Evolutionary conservation across 202 grass and related monocot genomes (phyloP), one percentile per base, ranked within the genome.

Genomic region (Thinopyrum obtusiflorum): DNA sequence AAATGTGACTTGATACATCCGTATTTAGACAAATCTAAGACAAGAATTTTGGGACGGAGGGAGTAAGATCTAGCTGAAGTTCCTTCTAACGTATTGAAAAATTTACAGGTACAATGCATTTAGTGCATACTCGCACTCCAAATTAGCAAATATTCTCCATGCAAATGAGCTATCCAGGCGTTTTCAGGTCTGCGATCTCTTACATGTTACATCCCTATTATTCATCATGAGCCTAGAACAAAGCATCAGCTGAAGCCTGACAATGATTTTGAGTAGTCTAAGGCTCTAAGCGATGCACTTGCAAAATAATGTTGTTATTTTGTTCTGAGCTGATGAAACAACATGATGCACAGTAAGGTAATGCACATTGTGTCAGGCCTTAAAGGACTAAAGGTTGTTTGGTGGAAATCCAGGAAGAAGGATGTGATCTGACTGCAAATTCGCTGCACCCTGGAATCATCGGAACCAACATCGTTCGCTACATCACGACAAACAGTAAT

Each of bases 101-200:
- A 57, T 75, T 55, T 83, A 31, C 46, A 98, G 93, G 82, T 98
- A 98, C 76, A 77, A 76, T 0, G 46, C 77, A 68, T 84, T 90
- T 70, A 44, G 12, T 68, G 86, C 88, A 80, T 96, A 96, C 65
- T 10, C 80, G 2, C 91, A 91, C 76, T 98, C 93, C 13, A 98
- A 98, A 88, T 73, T 96, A 60, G 97, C 93, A 26, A 96, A 96
- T 79, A 92, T 94, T 81, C 90, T 96, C 28, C 97, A 98, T 44
- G 85, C 93, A 68, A 98, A 94, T 68, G 97, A 94, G 77, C 78
- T 98, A 51, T 85, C 93, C 20, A 87, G 76, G 72, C 82, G 46
- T 83, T 78, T 98, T 77, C 80, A 91, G 90, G 93, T 98, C 5
- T 35, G 60, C 1, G 37, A 26, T 80, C 35, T 80, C 39, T 28